Percentiles rank a stretch among this genome's conserved stretches.
These are phyloP conservation scores for Metschnikowia reukaufii DNA, from an alignment of 805 yeast species.

Conservation along the genomic window DNA sequence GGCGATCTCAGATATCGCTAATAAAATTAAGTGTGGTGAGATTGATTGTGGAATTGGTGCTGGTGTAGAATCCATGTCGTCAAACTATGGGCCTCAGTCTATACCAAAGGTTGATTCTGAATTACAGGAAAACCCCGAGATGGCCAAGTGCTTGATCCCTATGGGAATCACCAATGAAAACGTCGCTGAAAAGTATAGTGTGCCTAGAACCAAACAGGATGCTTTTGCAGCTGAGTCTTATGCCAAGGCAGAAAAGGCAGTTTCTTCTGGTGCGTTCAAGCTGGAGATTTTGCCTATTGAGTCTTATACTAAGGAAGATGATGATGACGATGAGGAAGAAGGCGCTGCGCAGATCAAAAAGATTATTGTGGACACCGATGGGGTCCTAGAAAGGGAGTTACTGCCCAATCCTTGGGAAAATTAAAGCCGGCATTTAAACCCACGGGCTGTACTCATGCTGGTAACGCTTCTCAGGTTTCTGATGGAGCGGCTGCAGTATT, in stretches of 20 bases:
- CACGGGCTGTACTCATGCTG: constrained; percentile 89
- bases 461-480: constrained; percentile 93
- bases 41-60: constrained; percentile 88
- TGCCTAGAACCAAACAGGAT: constrained; percentile 76
- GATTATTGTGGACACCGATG: constrained; percentile 63
- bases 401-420: constrained; percentile 70
- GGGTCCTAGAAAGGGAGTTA: constrained; percentile 87
- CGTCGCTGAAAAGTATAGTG: constrained; percentile 64
- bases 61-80: constrained; percentile 95
- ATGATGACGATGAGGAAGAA: constrained; percentile 50
- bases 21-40: constrained; percentile 83
- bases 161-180: constrained; percentile 97
- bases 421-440: constrained; percentile 83
- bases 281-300: constrained; percentile 86
- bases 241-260: constrained; percentile 78
- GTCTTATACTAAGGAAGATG: constrained; percentile 54
- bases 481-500: constrained; percentile 95
- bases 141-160: constrained; percentile 78
- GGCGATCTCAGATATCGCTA: constrained; percentile 87
- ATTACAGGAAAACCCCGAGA: constrained; percentile 36
- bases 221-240: constrained; percentile 86
- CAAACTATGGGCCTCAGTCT: constrained; percentile 79
- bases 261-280: constrained; percentile 68
- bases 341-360: constrained; percentile 36
- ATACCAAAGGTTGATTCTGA: constrained; percentile 48